Evolutionary conservation across 163 green algal genomes (phyloP).

Genomic region (Scenedesmus sp.): DNA sequence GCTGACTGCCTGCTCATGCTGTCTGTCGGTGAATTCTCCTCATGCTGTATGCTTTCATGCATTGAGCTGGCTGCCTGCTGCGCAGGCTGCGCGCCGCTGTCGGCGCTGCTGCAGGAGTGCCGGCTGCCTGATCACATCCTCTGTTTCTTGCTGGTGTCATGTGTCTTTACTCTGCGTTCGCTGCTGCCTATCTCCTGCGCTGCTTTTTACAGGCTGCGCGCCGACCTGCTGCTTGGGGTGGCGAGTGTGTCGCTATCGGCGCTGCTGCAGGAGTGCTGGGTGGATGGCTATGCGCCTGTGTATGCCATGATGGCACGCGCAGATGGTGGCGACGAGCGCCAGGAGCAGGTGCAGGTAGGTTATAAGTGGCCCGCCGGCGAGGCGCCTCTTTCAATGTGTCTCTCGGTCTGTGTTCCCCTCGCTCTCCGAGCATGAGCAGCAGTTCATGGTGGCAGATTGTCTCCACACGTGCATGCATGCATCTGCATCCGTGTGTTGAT

Average conservation of each 20-base stretch:
- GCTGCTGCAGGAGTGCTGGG: conserved; percentile 82
- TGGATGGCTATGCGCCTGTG: conserved; percentile 82
- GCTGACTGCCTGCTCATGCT: too few relatives aligned
- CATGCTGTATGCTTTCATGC: too few relatives aligned
- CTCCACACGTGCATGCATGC: not conserved
- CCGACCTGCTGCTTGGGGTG: conserved; percentile 77
- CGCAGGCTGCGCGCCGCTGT: too few relatives aligned
- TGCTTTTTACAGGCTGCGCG: conserved; percentile 57
- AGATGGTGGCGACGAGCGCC: not conserved
- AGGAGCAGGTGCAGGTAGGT: not conserved
- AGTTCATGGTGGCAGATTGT: not conserved
- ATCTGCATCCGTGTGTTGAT: conserved; percentile 57
- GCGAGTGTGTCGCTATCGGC: conserved; percentile 75
- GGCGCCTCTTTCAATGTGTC: too few relatives aligned
- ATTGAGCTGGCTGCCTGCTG: too few relatives aligned
- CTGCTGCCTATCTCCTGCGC: too few relatives aligned
- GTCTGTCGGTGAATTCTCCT: too few relatives aligned
- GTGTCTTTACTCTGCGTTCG: too few relatives aligned
- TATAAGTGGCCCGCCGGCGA: not conserved
- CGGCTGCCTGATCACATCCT: conserved; percentile 80
- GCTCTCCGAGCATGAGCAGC: too few relatives aligned
- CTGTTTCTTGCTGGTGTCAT: conserved; percentile 61
- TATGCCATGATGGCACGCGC: conserved; percentile 60
- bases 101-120: conserved; percentile 76
- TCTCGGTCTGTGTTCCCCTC: too few relatives aligned